Percentiles rank a stretch among this genome's conserved stretches.
Evolutionary conservation across 2,329 filamentous ascomycete genomes (phyloP).

Genomic region (Pseudogymnoascus sp.): DNA sequence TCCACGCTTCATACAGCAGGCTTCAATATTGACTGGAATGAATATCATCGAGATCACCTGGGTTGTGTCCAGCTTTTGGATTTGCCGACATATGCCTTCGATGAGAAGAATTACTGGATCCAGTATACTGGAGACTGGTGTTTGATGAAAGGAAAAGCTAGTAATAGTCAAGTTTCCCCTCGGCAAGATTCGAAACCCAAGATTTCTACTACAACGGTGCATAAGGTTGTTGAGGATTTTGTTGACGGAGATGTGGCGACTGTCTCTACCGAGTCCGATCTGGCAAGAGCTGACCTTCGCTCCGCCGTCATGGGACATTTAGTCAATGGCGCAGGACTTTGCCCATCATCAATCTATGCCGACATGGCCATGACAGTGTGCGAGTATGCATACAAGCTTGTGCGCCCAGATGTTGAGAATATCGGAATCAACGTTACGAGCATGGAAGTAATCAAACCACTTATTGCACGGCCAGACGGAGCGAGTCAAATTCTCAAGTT

Average conservation of each 20-base stretch:
- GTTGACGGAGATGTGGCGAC: conserved; percentile 44
- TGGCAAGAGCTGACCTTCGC: conserved; percentile 47
- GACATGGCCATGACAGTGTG: conserved; percentile 57
- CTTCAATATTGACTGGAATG: conserved; percentile 60
- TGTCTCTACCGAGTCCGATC: conserved; percentile 47
- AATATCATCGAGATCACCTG: conserved; percentile 59
- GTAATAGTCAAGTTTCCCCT: background rate
- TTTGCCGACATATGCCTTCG: conserved; percentile 62
- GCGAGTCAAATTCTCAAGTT: conserved; percentile 54
- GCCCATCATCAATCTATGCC: conserved; percentile 49
- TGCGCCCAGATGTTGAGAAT: conserved; percentile 48
- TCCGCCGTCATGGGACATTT: conserved; percentile 50
- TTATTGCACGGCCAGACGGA: conserved; percentile 46
- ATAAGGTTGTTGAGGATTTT: conserved; percentile 47
- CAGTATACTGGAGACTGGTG: conserved; percentile 61
- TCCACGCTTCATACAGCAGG: conserved; percentile 55
- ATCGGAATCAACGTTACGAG: conserved; percentile 57
- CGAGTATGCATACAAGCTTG: conserved; percentile 60
- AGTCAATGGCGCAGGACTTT: conserved; percentile 52
- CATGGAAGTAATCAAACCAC: conserved; percentile 63
- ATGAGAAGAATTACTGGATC: conserved; percentile 63
- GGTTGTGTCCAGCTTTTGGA: conserved; percentile 50
- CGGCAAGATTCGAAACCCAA: conserved; percentile 33
- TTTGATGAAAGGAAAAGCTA: conserved; percentile 49
- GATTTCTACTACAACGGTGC: conserved; percentile 49